Evolutionary conservation across 306 rosid species (phyloP).

Genomic region (Ochetophila trinervis): DNA sequence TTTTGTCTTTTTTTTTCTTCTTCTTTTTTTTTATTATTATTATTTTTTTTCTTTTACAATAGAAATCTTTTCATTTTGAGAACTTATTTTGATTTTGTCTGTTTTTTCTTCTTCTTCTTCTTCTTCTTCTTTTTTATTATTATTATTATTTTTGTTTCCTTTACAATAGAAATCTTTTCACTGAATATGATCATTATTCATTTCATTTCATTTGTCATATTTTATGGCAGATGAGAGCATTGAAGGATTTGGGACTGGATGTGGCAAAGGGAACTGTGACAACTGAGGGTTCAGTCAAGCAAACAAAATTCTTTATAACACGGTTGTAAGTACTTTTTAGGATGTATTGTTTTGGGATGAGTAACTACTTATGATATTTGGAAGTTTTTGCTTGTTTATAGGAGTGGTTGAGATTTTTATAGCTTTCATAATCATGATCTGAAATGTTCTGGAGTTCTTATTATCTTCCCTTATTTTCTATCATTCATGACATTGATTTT

Average conservation of each 20-base stretch:
- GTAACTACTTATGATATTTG: no score
- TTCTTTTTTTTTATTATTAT: no score
- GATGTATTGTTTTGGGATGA: no score
- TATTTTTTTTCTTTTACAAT: no score
- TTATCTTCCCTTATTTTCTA: no score
- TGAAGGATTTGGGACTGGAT: constrained; percentile 84
- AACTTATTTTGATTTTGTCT: neutral
- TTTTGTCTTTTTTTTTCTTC: neutral
- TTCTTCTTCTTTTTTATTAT: no score
- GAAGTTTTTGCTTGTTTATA: neutral
- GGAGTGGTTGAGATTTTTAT: no score
- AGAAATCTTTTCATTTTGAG: no score
- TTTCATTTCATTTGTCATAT: constrained; percentile 25
- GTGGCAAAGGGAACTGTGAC: constrained; percentile 86
- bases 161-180: neutral
- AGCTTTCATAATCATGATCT: no score
- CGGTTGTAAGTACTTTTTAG: constrained; percentile 54
- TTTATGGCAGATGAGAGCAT: constrained; percentile 73
- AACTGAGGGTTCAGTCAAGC: constrained; percentile 75
- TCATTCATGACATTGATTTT: constrained; percentile 6
- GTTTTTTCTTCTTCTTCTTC: no score
- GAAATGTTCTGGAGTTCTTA: no score
- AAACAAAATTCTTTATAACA: constrained; percentile 64
- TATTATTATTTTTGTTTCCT: no score
- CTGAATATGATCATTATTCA: constrained; percentile 18